Evolutionary conservation across 108 stramenopile genomes (phyloP).

Genomic region (Conticribra guillardii): DNA sequence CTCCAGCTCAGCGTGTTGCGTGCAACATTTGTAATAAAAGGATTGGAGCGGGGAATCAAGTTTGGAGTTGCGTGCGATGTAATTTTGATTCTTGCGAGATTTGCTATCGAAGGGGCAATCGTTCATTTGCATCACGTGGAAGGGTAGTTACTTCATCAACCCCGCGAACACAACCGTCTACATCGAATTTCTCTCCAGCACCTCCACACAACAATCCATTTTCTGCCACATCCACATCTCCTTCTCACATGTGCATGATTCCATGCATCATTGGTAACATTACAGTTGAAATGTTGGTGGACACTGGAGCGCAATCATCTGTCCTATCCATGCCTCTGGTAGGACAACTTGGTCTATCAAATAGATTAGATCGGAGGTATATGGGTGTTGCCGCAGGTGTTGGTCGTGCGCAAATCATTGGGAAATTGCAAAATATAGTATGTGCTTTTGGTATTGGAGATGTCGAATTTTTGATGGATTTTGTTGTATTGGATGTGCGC

Average conservation of each 20-base stretch:
- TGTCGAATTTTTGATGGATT: constrained; percentile 74
- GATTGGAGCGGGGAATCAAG: constrained; percentile 16
- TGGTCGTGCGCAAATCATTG: constrained; percentile 63
- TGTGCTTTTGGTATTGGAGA: constrained; percentile 61
- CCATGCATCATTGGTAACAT: constrained; percentile 57
- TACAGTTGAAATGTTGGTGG: constrained; percentile 73
- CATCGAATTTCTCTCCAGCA: constrained; percentile 16
- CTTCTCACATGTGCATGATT: constrained; percentile 62
- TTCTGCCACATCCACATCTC: background rate
- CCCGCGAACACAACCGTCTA: constrained; percentile 5
- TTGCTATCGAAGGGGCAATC: constrained; percentile 17
- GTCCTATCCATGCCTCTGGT: constrained; percentile 69
- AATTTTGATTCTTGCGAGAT: constrained; percentile 41
- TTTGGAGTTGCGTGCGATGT: constrained; percentile 45
- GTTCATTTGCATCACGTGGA: background rate
- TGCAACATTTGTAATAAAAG: constrained; percentile 37
- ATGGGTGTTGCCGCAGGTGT: constrained; percentile 69
- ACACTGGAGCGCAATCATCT: constrained; percentile 70
- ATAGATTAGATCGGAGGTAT: constrained; percentile 52
- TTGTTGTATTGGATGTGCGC: constrained; percentile 62
- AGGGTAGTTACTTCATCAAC: background rate
- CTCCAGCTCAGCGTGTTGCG: constrained; percentile 29
- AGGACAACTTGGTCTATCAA: constrained; percentile 50
- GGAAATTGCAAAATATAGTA: constrained; percentile 55
- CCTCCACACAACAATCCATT: constrained; percentile 25